A percentile compares a stretch with the other conserved stretches of the same genome.
Evolutionary conservation across 2,329 filamentous ascomycete genomes (phyloP).

Genomic region (Diplocarpon mali): DNA sequence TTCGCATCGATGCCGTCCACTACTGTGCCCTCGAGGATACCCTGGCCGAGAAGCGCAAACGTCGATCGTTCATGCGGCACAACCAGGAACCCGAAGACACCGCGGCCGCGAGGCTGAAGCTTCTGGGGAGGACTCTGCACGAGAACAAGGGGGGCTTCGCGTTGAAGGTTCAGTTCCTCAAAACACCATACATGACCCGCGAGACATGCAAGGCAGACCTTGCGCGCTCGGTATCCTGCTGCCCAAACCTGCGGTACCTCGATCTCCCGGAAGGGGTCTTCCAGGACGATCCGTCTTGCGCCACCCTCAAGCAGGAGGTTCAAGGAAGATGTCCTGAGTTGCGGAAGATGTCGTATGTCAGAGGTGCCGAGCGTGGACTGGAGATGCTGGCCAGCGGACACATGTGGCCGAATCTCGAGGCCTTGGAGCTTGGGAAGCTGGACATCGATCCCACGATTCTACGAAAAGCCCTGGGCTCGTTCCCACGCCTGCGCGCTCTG

Average conservation of each 20-base stretch:
- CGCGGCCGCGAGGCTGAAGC: constrained; percentile 60
- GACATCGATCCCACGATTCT: constrained; percentile 60
- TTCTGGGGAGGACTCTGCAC: constrained; percentile 73
- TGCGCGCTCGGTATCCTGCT: constrained; percentile 72
- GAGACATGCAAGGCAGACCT: constrained; percentile 73
- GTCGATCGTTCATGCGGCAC: constrained; percentile 59
- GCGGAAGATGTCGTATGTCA: constrained; percentile 77
- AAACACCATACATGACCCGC: constrained; percentile 89
- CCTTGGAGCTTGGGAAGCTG: constrained; percentile 58
- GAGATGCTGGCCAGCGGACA: constrained; percentile 54
- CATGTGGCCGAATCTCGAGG: constrained; percentile 60
- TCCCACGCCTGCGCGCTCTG: constrained; percentile 60
- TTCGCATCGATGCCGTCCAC: constrained; percentile 88
- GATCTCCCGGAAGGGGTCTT: constrained; percentile 86
- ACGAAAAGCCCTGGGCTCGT: constrained; percentile 56
- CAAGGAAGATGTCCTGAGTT: constrained; percentile 75
- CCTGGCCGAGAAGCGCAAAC: constrained; percentile 68
- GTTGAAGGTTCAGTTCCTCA: constrained; percentile 63
- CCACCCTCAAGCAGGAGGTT: constrained; percentile 70
- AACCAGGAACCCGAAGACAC: constrained; percentile 75
- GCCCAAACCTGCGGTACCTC: constrained; percentile 77
- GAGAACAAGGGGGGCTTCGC: constrained; percentile 59
- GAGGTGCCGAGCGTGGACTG: constrained; percentile 68
- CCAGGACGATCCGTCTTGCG: constrained; percentile 64
- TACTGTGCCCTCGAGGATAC: constrained; percentile 83